Percentiles rank a stretch among this genome's conserved stretches.
Conservation (phyloP, 1,284 basidiomycete genomes). For the Fomitopsis pinicola region DNA sequence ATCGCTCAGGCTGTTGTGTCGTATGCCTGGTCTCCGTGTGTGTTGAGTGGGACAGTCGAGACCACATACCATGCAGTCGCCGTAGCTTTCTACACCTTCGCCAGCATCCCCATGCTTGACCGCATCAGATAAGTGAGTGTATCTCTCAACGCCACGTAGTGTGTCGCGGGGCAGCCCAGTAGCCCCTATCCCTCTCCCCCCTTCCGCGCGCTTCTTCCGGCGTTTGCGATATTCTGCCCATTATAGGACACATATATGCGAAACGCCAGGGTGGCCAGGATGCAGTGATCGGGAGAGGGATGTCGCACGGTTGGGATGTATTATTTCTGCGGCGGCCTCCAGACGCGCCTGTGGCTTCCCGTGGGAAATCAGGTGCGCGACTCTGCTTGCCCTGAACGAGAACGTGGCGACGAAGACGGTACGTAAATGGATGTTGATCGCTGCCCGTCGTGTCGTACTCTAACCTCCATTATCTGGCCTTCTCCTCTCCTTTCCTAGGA, state of each 20-base stretch:
- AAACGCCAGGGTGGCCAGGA: background rate
- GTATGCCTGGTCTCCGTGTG: too few relatives aligned
- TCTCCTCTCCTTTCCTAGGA: slow-evolving; percentile 28
- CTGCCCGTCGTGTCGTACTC: slow-evolving; percentile 27
- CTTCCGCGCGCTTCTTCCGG: too few relatives aligned
- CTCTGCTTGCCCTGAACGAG: slow-evolving; percentile 26
- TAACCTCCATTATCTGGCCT: slow-evolving; percentile 22
- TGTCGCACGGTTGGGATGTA: too few relatives aligned
- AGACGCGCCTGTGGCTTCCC: slow-evolving; percentile 10
- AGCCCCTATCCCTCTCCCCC: too few relatives aligned
- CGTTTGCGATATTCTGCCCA: too few relatives aligned
- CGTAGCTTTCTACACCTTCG: background rate
- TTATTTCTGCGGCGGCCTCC: background rate
- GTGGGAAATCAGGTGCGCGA: slow-evolving; percentile 14
- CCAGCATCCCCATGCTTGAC: too few relatives aligned
- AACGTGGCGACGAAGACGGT: slow-evolving; percentile 23
- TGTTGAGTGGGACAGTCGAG: too few relatives aligned
- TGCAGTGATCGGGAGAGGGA: too few relatives aligned
- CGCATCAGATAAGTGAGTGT: too few relatives aligned
- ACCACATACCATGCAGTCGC: background rate
- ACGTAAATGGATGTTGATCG: slow-evolving; percentile 17
- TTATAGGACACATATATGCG: background rate
- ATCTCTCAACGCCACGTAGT: too few relatives aligned
- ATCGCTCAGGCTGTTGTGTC: too few relatives aligned
- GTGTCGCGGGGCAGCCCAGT: too few relatives aligned